Evolutionary conservation across 371 early-diverging fungal genomes (phyloP), one percentile per base, ranked within the genome.

Genomic region (Coemansia sp.): DNA sequence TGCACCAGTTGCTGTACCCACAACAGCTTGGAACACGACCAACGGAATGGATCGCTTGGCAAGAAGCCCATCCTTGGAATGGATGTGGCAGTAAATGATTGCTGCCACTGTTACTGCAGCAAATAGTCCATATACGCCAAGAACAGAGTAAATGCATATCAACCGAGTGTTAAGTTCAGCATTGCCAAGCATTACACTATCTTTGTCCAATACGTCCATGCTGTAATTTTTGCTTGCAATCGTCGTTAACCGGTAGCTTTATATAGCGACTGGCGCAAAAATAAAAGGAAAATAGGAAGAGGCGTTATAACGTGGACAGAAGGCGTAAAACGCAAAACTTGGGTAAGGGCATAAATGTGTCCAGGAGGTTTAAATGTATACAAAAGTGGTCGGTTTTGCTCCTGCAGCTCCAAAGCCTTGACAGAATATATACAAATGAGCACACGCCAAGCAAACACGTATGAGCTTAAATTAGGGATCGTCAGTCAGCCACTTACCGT

Each of bases 21-120:
- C 30, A 16, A 64, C 8, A 0, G 72, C 62, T 55, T 71, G 72
- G 30, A 52, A 20, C 11, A 59, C 33, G 5, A 71, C 59, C 7
- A 75, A 62, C 12, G 68, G 61, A 20, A 60, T 21, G 9, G 71
- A 67, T 12, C 67, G 63, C 12, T 59, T 65, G 16, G 62, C 51
- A 16, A 75, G 40, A 7, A 71, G 12, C 50, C 59, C 47, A 25
- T 62, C 64, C 12, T 33, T 58, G 58, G 12, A 26, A 55, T 57
- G 52, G 21, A 28, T 5, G 18, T 71, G 53, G 39, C 67, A 66
- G 23, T 67, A 55, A 9, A 74, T 23, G n/a, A 70, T 42, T 26
- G 40, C 54, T 25, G 50, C 59, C 2, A 64, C 67, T 1, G 71
- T 75, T 25, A 59, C 25, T 3, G 65, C 42, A 14, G 50, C 59